phyloP scores from a whole-genome alignment of 2,329 filamentous ascomycete species.

The Fusarium sororula region DNA sequence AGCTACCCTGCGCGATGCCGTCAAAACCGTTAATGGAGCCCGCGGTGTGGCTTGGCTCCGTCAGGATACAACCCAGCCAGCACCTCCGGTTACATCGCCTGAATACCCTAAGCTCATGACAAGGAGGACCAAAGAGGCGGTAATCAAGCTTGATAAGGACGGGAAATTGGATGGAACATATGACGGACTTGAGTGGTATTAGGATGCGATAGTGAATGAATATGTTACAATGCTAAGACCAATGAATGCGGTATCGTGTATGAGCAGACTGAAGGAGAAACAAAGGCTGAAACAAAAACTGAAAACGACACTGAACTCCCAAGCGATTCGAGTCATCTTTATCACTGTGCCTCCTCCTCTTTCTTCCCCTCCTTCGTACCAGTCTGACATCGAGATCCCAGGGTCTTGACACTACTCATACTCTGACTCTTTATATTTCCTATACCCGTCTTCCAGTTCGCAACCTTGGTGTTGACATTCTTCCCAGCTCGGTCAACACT shows the following conservation, averaged over 20 bases:
- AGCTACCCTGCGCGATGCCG: background rate
- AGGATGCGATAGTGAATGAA: background rate
- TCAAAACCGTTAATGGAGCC: background rate
- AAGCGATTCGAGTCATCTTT: accelerated
- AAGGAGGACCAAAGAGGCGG: conserved; percentile 18
- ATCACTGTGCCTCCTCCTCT: background rate
- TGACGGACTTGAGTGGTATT: conserved; percentile 26
- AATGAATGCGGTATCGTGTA: background rate
- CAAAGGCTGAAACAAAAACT: background rate
- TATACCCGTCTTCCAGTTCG: background rate
- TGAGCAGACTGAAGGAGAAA: background rate
- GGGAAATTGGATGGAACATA: conserved; percentile 10
- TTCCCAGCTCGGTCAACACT: conserved; percentile 8
- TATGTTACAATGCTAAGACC: background rate
- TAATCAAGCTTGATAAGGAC: background rate
- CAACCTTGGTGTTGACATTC: background rate
- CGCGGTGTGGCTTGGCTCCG: conserved; percentile 18
- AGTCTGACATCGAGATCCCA: background rate
- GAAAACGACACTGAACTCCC: background rate
- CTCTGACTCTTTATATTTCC: conserved; percentile 13
- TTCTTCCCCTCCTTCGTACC: background rate
- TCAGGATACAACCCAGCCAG: conserved; percentile 3
- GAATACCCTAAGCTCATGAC: conserved; percentile 24
- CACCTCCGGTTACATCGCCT: conserved; percentile 13
- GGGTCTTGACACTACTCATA: background rate